Conservation (phyloP, 2,329 filamentous ascomycete genomes). For the Alternaria ethzedia region DNA sequence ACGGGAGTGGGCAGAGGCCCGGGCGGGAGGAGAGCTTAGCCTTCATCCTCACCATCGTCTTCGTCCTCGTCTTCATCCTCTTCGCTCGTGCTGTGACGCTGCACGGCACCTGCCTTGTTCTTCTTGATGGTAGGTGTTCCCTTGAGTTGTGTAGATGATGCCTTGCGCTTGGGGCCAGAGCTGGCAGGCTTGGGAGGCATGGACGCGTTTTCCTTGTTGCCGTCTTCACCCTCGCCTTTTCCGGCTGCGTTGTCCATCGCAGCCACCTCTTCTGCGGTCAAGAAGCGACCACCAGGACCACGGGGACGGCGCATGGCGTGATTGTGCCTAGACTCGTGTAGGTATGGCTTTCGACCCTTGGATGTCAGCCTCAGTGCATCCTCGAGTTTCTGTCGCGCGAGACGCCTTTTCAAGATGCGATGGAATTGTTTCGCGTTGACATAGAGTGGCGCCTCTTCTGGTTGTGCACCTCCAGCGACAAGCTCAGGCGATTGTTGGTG, state of each 20-base stretch:
- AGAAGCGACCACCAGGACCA: slow-evolving; percentile 91
- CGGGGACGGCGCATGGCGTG: slow-evolving; percentile 96
- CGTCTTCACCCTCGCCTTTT: slow-evolving; percentile 37
- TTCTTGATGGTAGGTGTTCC: slow-evolving; percentile 54
- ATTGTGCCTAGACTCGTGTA: slow-evolving; percentile 97
- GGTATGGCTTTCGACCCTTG: slow-evolving; percentile 94
- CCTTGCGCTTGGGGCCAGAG: slow-evolving; percentile 42
- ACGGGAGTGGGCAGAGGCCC: background rate
- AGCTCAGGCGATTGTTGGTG: slow-evolving; percentile 81
- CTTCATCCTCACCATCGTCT: slow-evolving; percentile 59
- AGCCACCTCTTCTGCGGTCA: slow-evolving; percentile 95
- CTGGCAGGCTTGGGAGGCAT: slow-evolving; percentile 31
- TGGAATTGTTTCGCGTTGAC: slow-evolving; percentile 99
- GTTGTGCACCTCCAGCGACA: slow-evolving; percentile 64
- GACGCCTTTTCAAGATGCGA: slow-evolving; percentile 90
- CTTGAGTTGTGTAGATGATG: slow-evolving; percentile 38
- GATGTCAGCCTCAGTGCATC: slow-evolving; percentile 90
- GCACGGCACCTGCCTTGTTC: slow-evolving; percentile 51
- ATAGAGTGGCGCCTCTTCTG: slow-evolving; percentile 92
- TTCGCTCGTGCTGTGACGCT: slow-evolving; percentile 56
- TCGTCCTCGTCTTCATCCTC: slow-evolving; percentile 60
- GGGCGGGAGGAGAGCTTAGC: slow-evolving; percentile 21
- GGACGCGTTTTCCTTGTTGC: slow-evolving; percentile 50
- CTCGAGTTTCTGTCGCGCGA: slow-evolving; percentile 91
- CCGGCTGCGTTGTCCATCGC: slow-evolving; percentile 69